A percentile compares a stretch with the other conserved stretches of the same genome.
Evolutionary conservation across 2,329 filamentous ascomycete genomes (phyloP).

Genomic region (Colletotrichum tropicale): DNA sequence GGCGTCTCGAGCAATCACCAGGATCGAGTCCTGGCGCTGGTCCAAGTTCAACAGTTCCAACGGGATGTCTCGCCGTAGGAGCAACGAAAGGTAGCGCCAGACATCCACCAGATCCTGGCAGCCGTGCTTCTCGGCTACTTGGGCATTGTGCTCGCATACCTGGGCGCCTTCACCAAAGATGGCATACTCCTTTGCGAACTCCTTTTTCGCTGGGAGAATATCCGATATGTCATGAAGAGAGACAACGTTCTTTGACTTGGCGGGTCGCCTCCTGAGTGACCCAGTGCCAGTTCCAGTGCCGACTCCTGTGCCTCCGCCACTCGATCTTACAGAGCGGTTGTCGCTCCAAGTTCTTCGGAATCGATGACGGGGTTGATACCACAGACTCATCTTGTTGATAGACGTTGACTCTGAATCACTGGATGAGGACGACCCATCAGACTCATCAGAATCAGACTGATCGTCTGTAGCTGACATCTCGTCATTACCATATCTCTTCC

Average conservation of each 20-base stretch:
- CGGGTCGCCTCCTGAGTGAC: slow-evolving; percentile 47
- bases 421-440: slow-evolving; percentile 53
- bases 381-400: slow-evolving; percentile 60
- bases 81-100: slow-evolving; percentile 81
- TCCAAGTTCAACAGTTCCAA: slow-evolving; percentile 65
- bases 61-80: slow-evolving; percentile 79
- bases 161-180: slow-evolving; percentile 84
- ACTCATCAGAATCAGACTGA: slow-evolving; percentile 54
- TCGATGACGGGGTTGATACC: slow-evolving; percentile 58
- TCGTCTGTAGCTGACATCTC: slow-evolving; percentile 58
- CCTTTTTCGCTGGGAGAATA: slow-evolving; percentile 78
- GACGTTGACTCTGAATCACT: slow-evolving; percentile 69
- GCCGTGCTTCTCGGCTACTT: slow-evolving; percentile 74
- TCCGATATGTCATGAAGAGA: slow-evolving; percentile 73
- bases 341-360: slow-evolving; percentile 62
- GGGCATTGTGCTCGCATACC: slow-evolving; percentile 84
- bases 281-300: slow-evolving; percentile 54
- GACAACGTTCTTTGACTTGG: slow-evolving; percentile 70
- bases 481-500: slow-evolving; percentile 50
- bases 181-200: slow-evolving; percentile 78
- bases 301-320: slow-evolving; percentile 62
- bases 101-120: slow-evolving; percentile 76
- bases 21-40: slow-evolving; percentile 61
- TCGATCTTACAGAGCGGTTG: slow-evolving; percentile 62
- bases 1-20: slow-evolving; percentile 72